Base-by-base conservation (phyloP, 257 asterid genomes). In the Nicotiana tabacum region DNA sequence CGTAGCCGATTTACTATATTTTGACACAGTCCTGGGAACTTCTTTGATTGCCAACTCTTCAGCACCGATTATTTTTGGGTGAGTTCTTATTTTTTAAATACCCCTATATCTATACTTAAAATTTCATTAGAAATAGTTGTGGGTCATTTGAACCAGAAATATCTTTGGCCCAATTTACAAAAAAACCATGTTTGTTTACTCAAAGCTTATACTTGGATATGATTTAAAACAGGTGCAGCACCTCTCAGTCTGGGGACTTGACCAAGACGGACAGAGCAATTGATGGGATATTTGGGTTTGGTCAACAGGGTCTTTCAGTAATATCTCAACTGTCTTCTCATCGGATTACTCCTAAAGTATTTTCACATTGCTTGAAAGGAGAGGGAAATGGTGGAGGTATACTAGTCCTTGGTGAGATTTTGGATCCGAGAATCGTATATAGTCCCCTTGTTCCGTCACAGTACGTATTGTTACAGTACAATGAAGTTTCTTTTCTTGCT, bases 381-480 rank as follows among this genome's bases (percentile, higher is more conserved):
- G 98, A 92, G 27, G 97, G 90, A 69, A 90, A 85, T 77, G 98
- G 98, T 84, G 98, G 98, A 46, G 98, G 98, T 77, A 87, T 90
- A 87, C 88, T 95, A 76, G 98, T 93, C 91, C 95, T 95, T 90
- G 98, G 98, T 87, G 95, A 93, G 92, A 90, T 95, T 90, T 87
- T 92, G 97, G 97, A 93, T 82, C 91, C 97, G 2, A 92, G 93
- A 85, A 89, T 95, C 88, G 93, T 90, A 84, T 95, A 95, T 86
- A 95, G 94, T 84, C 98, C 98, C 86, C 98, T 93, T 81, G 98
- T 92, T 86, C 98, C 95, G 69, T 92, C 97, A 83, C 98, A 93
- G 98, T 95, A 91, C 89, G 97, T 95, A 88, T 83, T 82, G 80
- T 76, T 76, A 76, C 64, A 76, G 17, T 76, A 76, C 46, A 29